These are phyloP conservation scores for Coemansia asiatica DNA, from an alignment of 192 early-diverging fungal genomes.

Conservation along the genomic window DNA sequence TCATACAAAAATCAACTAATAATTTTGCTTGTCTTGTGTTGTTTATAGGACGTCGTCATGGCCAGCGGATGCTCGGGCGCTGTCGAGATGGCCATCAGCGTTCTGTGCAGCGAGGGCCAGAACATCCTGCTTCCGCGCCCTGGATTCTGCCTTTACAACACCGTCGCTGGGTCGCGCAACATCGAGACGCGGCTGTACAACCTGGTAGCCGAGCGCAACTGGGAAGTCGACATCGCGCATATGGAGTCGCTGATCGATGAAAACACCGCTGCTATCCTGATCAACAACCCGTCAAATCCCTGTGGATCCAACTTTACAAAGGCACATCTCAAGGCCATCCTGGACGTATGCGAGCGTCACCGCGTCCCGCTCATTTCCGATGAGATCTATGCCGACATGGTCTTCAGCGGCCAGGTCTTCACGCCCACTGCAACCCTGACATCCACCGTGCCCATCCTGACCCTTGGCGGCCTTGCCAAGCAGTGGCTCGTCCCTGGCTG, in stretches of 20 bases:
- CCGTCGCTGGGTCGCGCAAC: slow-evolving; percentile 71
- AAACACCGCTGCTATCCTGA: slow-evolving; percentile 75
- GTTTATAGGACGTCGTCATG: slow-evolving; percentile 70
- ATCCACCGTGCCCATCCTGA: slow-evolving; percentile 77
- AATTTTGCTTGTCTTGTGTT: neutral
- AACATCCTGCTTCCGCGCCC: slow-evolving; percentile 86
- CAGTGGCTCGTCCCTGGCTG: slow-evolving; percentile 90
- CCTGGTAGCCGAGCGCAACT: slow-evolving; percentile 72
- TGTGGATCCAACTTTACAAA: slow-evolving; percentile 84
- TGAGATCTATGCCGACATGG: slow-evolving; percentile 91
- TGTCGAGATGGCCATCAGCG: slow-evolving; percentile 70
- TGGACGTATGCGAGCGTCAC: slow-evolving; percentile 71
- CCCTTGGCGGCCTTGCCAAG: slow-evolving; percentile 85
- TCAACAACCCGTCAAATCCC: slow-evolving; percentile 93
- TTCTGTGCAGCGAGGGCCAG: slow-evolving; percentile 72
- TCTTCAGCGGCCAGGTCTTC: slow-evolving; percentile 66
- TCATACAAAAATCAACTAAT: too few species aligned
- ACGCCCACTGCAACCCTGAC: slow-evolving; percentile 72
- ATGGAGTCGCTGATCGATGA: slow-evolving; percentile 79
- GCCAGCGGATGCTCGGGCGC: slow-evolving; percentile 80
- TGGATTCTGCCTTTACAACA: slow-evolving; percentile 86
- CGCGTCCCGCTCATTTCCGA: slow-evolving; percentile 83
- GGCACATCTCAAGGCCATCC: slow-evolving; percentile 69
- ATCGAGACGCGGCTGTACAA: slow-evolving; percentile 81
- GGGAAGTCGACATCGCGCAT: slow-evolving; percentile 82